Percentiles rank a stretch among this genome's conserved stretches.
These are phyloP conservation scores for Penicillium waksmanii DNA, from an alignment of 495 filamentous ascomycete genomes.

Conservation along the genomic window DNA sequence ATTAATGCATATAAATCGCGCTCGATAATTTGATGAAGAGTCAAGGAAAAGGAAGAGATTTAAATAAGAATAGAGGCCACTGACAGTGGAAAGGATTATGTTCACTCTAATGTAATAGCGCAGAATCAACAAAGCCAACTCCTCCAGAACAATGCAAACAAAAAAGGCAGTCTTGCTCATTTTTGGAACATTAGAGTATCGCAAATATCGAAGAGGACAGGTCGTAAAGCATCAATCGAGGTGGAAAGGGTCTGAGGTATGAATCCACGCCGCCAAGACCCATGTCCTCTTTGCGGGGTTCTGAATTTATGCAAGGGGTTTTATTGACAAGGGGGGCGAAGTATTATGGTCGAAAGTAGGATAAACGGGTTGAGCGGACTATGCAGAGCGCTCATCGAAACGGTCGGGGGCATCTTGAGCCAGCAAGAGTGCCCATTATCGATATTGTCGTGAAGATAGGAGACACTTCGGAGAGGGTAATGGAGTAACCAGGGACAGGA, in stretches of 20 bases:
- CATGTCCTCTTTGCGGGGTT: too few relatives aligned
- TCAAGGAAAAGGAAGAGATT: neutral
- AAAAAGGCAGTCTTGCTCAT: neutral
- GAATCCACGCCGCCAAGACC: neutral
- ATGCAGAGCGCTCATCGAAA: neutral
- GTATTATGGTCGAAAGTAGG: too few relatives aligned
- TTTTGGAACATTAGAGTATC: neutral
- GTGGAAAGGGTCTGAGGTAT: neutral
- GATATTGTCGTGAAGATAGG: neutral
- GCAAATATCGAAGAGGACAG: conserved; percentile 5
- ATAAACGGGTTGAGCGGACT: too few relatives aligned
- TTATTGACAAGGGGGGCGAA: too few relatives aligned
- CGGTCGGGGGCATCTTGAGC: conserved; percentile 16
- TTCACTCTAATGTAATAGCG: conserved; percentile 7
- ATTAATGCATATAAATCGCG: too few relatives aligned
- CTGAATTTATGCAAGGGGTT: too few relatives aligned
- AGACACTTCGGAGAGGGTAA: neutral
- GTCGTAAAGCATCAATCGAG: conserved; percentile 18
- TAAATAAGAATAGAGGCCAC: neutral
- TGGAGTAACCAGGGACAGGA: neutral
- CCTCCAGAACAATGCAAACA: neutral
- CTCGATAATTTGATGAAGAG: neutral
- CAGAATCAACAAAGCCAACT: conserved; percentile 11
- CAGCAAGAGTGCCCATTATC: conserved; percentile 25
- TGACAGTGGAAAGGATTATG: conserved; percentile 11